Conservation (phyloP, 2,329 filamentous ascomycete species). For the Colletotrichum gigasporum region DNA sequence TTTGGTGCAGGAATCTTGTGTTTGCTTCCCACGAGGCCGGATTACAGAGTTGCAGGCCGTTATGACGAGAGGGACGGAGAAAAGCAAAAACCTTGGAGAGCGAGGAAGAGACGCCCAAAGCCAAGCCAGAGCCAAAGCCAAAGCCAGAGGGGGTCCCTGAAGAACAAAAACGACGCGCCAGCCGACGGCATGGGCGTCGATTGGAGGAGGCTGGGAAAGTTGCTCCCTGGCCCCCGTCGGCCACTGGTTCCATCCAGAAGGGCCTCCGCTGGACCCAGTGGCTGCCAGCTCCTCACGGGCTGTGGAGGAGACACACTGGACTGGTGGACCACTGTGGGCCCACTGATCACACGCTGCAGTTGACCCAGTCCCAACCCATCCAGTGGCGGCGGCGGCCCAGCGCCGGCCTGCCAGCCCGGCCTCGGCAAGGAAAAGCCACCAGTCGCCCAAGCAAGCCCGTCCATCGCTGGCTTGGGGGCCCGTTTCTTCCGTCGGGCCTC, state of each 20-base stretch:
- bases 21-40: constrained; percentile 22
- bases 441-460: no score
- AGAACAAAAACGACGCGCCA: background rate
- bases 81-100: background rate
- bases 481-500: no score
- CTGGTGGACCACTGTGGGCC: no score
- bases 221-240: background rate
- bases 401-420: background rate
- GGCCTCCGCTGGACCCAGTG: constrained; percentile 1
- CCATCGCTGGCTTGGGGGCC: no score
- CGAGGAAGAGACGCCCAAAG: background rate
- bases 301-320: no score
- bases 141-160: background rate
- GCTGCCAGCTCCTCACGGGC: background rate
- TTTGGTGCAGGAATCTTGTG: background rate
- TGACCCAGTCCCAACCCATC: background rate
- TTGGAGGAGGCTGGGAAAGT: constrained; percentile 23
- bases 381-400: background rate
- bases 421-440: background rate
- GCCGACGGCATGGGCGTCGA: background rate
- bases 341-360: background rate
- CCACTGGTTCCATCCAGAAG: background rate
- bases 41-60: constrained; percentile 23
- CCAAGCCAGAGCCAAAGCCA: background rate
- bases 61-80: background rate